Conservation (phyloP, 768 basidiomycete genomes). For the Clitopilus passeckerianus region DNA sequence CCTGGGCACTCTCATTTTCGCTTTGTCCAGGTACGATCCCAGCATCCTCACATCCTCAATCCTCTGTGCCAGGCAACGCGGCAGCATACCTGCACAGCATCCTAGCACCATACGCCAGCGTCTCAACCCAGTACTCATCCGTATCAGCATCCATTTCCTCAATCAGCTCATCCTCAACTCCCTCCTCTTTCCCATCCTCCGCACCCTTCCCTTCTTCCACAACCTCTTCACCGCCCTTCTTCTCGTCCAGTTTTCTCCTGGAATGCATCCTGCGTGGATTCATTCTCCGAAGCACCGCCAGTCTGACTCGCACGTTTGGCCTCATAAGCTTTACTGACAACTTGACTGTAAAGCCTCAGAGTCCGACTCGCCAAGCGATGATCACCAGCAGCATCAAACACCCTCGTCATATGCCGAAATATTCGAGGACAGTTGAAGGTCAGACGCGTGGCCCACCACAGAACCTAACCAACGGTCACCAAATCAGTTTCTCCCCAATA, state of each 20-base stretch:
- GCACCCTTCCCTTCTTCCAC: slow-evolving; percentile 12
- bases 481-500: background rate
- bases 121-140: slow-evolving; percentile 60
- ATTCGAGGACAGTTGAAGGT: slow-evolving; percentile 91
- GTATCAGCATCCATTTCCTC: background rate
- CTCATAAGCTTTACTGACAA: slow-evolving; percentile 80
- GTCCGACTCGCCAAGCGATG: slow-evolving; percentile 64
- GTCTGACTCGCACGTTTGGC: slow-evolving; percentile 23
- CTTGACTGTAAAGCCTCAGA: slow-evolving; percentile 75
- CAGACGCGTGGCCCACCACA: slow-evolving; percentile 92
- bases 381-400: slow-evolving; percentile 61
- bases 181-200: too few species aligned
- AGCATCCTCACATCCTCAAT: slow-evolving; percentile 63
- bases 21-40: slow-evolving; percentile 52
- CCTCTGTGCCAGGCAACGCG: slow-evolving; percentile 25
- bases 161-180: slow-evolving; percentile 14
- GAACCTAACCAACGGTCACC: slow-evolving; percentile 39
- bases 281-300: background rate
- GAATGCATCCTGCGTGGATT: background rate
- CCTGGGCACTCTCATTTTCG: slow-evolving; percentile 45
- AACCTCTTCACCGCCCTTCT: slow-evolving; percentile 1
- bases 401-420: slow-evolving; percentile 77
- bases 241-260: background rate
- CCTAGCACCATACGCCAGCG: slow-evolving; percentile 69
- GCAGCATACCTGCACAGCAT: slow-evolving; percentile 62